Percentiles rank a stretch among this genome's conserved stretches.
phyloP scores from a whole-genome alignment of 2,329 filamentous ascomycete genomes.

The Xylaria sp. region DNA sequence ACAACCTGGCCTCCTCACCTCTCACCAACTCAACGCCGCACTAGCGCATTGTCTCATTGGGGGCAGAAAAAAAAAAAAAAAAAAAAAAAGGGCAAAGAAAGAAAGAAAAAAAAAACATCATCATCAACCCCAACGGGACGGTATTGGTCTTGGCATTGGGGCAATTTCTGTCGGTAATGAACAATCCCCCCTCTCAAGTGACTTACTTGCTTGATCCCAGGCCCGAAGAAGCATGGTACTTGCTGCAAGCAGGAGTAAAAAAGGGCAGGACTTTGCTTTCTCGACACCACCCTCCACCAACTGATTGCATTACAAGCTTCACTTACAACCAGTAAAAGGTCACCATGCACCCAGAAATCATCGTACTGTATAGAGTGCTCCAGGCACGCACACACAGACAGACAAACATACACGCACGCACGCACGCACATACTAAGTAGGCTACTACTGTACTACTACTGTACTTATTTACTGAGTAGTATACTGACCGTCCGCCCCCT shows the following conservation, averaged over 20 bases:
- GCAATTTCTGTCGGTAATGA: conserved; percentile 28
- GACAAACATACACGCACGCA: no score
- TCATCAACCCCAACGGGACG: conserved; percentile 30
- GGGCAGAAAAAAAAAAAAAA: not conserved
- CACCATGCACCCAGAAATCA: conserved; percentile 13
- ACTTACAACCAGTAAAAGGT: conserved; percentile 24
- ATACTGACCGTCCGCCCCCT: conserved; percentile 5
- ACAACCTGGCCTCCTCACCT: conserved; percentile 16
- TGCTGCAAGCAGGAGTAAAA: conserved; percentile 23
- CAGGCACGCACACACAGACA: not conserved
- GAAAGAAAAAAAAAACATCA: not conserved
- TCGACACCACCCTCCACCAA: conserved; percentile 17
- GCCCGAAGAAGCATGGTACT: conserved; percentile 34
- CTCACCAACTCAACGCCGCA: conserved; percentile 6
- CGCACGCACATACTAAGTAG: no score
- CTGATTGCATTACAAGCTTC: conserved; percentile 18
- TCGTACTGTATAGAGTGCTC: not conserved
- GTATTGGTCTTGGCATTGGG: conserved; percentile 33
- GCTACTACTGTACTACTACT: not conserved
- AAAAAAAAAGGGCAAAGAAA: not conserved
- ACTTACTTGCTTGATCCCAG: conserved; percentile 8
- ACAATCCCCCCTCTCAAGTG: conserved; percentile 2
- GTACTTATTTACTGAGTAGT: no score
- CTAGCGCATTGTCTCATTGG: conserved; percentile 1
- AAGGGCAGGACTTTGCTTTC: conserved; percentile 23